Conservation (phyloP, 495 filamentous ascomycete genomes). For the Acidomyces sp. region DNA sequence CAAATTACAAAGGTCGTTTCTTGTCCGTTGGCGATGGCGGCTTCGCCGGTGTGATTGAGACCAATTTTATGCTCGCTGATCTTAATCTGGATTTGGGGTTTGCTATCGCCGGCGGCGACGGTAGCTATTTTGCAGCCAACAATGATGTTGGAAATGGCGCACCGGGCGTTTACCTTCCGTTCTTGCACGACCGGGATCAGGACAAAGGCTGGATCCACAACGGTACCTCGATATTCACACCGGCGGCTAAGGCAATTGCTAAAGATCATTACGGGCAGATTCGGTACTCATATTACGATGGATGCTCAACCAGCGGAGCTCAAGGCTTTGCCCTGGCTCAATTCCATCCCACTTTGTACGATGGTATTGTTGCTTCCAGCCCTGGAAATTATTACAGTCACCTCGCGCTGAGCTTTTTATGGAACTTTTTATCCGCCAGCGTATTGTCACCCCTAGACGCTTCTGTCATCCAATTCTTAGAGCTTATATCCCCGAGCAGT, state of each 20-base stretch:
- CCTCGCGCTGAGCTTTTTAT: slow-evolving; percentile 32
- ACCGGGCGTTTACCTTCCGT: slow-evolving; percentile 22
- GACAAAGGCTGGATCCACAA: slow-evolving; percentile 34
- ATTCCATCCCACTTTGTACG: slow-evolving; percentile 32
- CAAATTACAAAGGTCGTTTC: slow-evolving; percentile 25
- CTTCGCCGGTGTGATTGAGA: slow-evolving; percentile 29
- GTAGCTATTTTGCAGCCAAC: slow-evolving; percentile 23
- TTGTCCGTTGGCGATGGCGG: slow-evolving; percentile 31
- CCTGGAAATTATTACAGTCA: slow-evolving; percentile 36
- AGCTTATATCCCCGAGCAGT: slow-evolving; percentile 3
- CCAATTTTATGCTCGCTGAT: slow-evolving; percentile 22
- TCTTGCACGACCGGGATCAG: slow-evolving; percentile 27
- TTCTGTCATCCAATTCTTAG: too few species aligned
- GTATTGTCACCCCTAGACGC: too few species aligned
- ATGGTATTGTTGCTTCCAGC: slow-evolving; percentile 32
- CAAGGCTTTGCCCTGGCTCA: slow-evolving; percentile 37
- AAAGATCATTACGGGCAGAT: slow-evolving; percentile 24
- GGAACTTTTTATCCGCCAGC: slow-evolving; percentile 27
- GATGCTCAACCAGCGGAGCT: slow-evolving; percentile 36
- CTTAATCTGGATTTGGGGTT: slow-evolving; percentile 26
- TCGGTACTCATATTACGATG: slow-evolving; percentile 30
- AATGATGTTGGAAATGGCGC: slow-evolving; percentile 21
- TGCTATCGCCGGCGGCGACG: slow-evolving; percentile 29
- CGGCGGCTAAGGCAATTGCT: slow-evolving; percentile 23
- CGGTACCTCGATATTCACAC: slow-evolving; percentile 31